A percentile compares a stretch with the other conserved stretches of the same genome.
Conservation (phyloP, 1,139 yeast genomes). For the Zygoascus sp. region DNA sequence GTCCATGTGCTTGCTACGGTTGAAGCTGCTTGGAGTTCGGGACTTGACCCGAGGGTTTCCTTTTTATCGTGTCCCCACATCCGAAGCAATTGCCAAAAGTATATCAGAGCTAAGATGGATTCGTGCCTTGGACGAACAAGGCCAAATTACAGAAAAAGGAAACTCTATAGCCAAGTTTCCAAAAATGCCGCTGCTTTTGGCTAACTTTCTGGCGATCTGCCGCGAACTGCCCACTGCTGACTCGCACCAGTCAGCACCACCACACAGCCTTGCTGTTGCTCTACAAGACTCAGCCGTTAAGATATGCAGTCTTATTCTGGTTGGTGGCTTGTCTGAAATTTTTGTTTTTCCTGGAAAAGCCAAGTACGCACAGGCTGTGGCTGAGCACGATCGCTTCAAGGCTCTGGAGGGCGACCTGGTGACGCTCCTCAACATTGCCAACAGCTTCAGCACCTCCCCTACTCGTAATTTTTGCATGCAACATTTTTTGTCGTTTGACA, state of each 20-base stretch:
- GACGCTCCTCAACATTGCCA: slow-evolving; percentile 72
- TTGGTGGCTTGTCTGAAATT: slow-evolving; percentile 68
- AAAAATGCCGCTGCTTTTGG: slow-evolving; percentile 37
- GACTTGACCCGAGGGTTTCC: slow-evolving; percentile 78
- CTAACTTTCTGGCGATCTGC: slow-evolving; percentile 2
- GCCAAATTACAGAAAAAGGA: slow-evolving; percentile 66
- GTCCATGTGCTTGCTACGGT: slow-evolving; percentile 71
- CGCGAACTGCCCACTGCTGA: too few relatives aligned
- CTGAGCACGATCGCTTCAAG: slow-evolving; percentile 53
- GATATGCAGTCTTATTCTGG: slow-evolving; percentile 51
- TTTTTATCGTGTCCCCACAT: slow-evolving; percentile 89
- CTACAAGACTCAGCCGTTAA: not conserved
- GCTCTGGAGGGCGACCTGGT: slow-evolving; percentile 90
- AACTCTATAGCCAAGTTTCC: slow-evolving; percentile 84
- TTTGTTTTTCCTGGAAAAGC: slow-evolving; percentile 71
- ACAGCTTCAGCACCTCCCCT: slow-evolving; percentile 50
- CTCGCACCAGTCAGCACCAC: too few relatives aligned
- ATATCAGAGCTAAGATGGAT: slow-evolving; percentile 49
- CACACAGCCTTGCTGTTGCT: not conserved
- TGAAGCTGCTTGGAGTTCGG: slow-evolving; percentile 78
- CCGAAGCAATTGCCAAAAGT: slow-evolving; percentile 70
- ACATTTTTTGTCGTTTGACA: slow-evolving; percentile 12
- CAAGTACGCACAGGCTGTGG: slow-evolving; percentile 66
- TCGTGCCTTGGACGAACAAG: slow-evolving; percentile 74
- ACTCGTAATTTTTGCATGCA: slow-evolving; percentile 11